phyloP scores from a whole-genome alignment of 177 flowering plant genomes.

The Tripterygium wilfordii region DNA sequence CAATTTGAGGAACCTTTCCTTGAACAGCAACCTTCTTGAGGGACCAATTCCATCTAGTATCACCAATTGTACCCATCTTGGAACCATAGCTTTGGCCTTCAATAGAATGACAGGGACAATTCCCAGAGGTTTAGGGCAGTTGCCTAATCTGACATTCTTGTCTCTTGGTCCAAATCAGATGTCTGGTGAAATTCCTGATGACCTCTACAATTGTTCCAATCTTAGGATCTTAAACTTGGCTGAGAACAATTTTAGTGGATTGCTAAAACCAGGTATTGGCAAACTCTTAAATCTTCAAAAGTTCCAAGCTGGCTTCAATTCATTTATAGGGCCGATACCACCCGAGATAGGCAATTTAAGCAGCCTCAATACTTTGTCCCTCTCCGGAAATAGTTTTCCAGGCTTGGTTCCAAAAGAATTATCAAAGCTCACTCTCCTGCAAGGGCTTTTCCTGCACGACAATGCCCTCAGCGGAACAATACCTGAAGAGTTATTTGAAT shows the following conservation, averaged over 20 bases:
- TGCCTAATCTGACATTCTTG: slow-evolving; percentile 47
- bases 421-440: slow-evolving; percentile 53
- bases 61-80: slow-evolving; percentile 52
- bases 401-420: slow-evolving; percentile 54
- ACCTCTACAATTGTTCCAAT: slow-evolving; percentile 55
- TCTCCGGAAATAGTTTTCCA: slow-evolving; percentile 42
- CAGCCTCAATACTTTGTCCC: slow-evolving; percentile 22
- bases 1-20: slow-evolving; percentile 37
- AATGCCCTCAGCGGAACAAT: slow-evolving; percentile 60
- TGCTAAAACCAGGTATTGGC: slow-evolving; percentile 41
- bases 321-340: slow-evolving; percentile 54
- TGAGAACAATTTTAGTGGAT: slow-evolving; percentile 48
- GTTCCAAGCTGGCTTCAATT: slow-evolving; percentile 29
- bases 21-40: slow-evolving; percentile 34
- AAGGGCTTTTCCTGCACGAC: slow-evolving; percentile 44
- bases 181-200: slow-evolving; percentile 63
- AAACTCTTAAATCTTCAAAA: slow-evolving; percentile 30
- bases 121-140: slow-evolving; percentile 47
- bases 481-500: slow-evolving; percentile 42
- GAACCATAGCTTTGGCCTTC: slow-evolving; percentile 16
- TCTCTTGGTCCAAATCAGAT: slow-evolving; percentile 38
- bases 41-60: slow-evolving; percentile 71
- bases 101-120: slow-evolving; percentile 52
- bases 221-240: slow-evolving; percentile 37
- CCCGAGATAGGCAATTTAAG: slow-evolving; percentile 56